Percentiles rank a stretch among this genome's conserved stretches.
These are phyloP conservation scores for Pezicula carpinea DNA, from an alignment of 2,329 filamentous ascomycete genomes.

Conservation along the genomic window DNA sequence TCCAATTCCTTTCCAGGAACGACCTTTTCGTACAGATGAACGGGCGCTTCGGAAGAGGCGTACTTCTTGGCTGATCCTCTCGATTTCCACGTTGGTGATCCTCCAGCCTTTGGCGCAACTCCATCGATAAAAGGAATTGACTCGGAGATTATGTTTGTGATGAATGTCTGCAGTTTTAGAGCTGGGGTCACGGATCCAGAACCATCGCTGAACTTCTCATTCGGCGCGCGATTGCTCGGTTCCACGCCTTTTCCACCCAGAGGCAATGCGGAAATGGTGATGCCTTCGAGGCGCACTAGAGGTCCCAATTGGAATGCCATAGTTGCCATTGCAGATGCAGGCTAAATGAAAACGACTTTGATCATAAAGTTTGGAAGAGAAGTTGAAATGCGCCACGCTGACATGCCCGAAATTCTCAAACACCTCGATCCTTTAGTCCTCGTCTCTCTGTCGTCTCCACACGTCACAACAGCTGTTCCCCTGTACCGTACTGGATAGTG, in stretches of 20 bases:
- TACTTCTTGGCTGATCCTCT: slow-evolving; percentile 44
- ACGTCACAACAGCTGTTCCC: too few species aligned
- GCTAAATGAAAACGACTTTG: too few species aligned
- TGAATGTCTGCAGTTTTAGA: slow-evolving; percentile 40
- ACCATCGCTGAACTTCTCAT: slow-evolving; percentile 10
- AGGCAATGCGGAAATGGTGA: slow-evolving; percentile 44
- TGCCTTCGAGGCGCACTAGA: slow-evolving; percentile 49
- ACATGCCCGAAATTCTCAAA: too few species aligned
- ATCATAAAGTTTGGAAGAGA: too few species aligned
- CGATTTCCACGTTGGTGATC: slow-evolving; percentile 41
- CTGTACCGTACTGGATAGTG: too few species aligned
- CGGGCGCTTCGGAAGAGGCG: slow-evolving; percentile 42
- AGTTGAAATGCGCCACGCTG: too few species aligned
- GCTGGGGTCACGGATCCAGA: slow-evolving; percentile 9
- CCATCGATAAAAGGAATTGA: slow-evolving; percentile 53
- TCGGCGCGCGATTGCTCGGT: slow-evolving; percentile 9
- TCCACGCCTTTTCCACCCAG: slow-evolving; percentile 22
- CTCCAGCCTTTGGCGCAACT: slow-evolving; percentile 39
- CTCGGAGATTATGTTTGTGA: slow-evolving; percentile 51
- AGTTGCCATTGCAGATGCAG: too few species aligned
- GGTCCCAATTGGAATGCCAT: slow-evolving; percentile 33
- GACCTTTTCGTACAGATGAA: slow-evolving; percentile 49
- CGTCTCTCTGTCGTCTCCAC: too few species aligned
- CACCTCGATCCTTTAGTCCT: too few species aligned
- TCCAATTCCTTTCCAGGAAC: slow-evolving; percentile 41